Evolutionary conservation across 2,329 filamentous ascomycete genomes (phyloP), one percentile per base, ranked within the genome.

Genomic region (Colletotrichum lini): DNA sequence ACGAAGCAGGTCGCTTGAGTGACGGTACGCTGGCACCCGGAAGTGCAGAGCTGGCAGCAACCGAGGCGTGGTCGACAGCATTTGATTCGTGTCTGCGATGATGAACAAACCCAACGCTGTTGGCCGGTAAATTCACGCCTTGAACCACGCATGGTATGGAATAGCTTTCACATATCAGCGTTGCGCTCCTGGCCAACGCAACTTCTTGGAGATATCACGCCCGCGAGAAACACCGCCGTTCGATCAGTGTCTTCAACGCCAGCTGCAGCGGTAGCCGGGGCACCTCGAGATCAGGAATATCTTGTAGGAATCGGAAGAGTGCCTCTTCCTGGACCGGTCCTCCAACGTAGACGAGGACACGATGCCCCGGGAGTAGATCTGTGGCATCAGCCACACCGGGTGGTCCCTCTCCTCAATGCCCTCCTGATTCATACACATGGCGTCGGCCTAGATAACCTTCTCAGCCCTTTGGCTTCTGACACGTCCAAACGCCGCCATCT

Each of bases 181-280:
- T 50, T 0, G 64, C 64, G 12, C 10, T 49, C 23, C 49, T 54
- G 2, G 78, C 78, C 23, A 72, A 66, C 0, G 72, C 72, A 50
- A 79, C 74, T 59, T 80, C 77, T 38, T 79, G 77, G 12, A 79
- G 74, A 15, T 78, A 76, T 59, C 69, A 72, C 2, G 45, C n/a
- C 1, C 69, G 45, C 15, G 52, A 64, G 21, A 63, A 72, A 40
- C 69, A 69, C 18, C 44, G 58, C 10, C 59, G 52, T 6, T 13
- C 16, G 5, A 63, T 23, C 9, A 63, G 4, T 7, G 49, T 21
- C 23, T 44, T 38, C 49, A 63, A 35, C 16, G 18, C 21, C 49
- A 15, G 18, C 21, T 35, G 60, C 6, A 54, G 23, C 16, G 49
- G 12, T 7, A 30, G 35, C 45, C 21, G 30, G 13, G 10, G 21